Evolutionary conservation across 345 rosid species (phyloP).

Genomic region (Ceriops tagal): DNA sequence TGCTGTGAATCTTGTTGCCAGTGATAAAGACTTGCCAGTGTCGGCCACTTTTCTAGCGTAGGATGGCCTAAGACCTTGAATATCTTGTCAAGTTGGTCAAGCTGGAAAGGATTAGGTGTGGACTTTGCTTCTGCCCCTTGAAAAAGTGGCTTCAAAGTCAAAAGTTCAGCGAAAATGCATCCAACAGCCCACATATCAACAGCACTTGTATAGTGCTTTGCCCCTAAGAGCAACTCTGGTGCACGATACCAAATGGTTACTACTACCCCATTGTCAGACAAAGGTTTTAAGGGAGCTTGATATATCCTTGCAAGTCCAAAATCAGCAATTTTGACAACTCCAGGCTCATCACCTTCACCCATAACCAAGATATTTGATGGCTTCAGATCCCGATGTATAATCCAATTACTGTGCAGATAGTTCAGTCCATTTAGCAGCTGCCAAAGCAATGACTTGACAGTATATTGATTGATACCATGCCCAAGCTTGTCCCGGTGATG

Average conservation of each 20-base stretch:
- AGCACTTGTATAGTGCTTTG: conserved; percentile 94
- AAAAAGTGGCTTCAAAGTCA: conserved; percentile 93
- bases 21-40: conserved; percentile 74
- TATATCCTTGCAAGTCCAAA: conserved; percentile 96
- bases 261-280: conserved; percentile 89
- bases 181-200: conserved; percentile 99
- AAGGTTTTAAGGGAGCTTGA: conserved; percentile 86
- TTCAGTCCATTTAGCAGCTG: conserved; percentile 97
- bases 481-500: conserved; percentile 83
- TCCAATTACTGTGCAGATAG: conserved; percentile 98
- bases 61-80: conserved; percentile 98
- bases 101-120: conserved; percentile 77
- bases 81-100: conserved; percentile 97
- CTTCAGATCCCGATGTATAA: conserved; percentile 93
- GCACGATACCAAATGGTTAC: conserved; percentile 99
- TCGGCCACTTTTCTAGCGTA: conserved; percentile 90
- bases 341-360: conserved; percentile 98
- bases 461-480: conserved; percentile 65
- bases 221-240: conserved; percentile 96
- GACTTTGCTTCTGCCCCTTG: conserved; percentile 97
- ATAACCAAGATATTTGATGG: conserved; percentile 98
- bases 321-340: conserved; percentile 94
- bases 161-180: conserved; percentile 93
- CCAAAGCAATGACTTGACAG: conserved; percentile 93
- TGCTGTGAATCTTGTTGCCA: conserved; percentile 74